A percentile compares a stretch with the other conserved stretches of the same genome.
Evolutionary conservation across 805 yeast species (phyloP).

Genomic region (Isabelozyma rhagii): DNA sequence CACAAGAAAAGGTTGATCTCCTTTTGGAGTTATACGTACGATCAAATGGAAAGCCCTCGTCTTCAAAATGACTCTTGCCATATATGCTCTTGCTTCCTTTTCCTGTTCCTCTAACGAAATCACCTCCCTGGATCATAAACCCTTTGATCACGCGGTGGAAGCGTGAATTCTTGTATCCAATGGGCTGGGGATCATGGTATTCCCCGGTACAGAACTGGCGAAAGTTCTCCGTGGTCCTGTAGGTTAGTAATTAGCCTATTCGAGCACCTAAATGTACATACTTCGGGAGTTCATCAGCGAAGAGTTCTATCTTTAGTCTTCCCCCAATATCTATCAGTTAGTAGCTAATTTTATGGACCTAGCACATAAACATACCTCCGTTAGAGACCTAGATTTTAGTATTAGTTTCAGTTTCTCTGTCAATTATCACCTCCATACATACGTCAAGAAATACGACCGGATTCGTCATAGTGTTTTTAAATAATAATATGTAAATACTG

Average conservation of each 20-base stretch:
- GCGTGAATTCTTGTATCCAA: constrained; percentile 38
- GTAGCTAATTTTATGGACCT: too few relatives aligned
- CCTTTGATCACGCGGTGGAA: constrained; percentile 43
- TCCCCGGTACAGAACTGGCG: constrained; percentile 55
- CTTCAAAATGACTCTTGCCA: constrained; percentile 39
- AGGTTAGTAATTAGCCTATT: constrained; percentile 5
- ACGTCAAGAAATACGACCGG: constrained; percentile 41
- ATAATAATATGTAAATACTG: not conserved
- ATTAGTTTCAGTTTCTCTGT: not conserved
- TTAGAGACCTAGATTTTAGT: constrained; percentile 17
- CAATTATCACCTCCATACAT: constrained; percentile 12
- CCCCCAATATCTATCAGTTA: constrained; percentile 17
- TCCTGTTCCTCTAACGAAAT: constrained; percentile 44
- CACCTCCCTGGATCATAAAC: constrained; percentile 48
- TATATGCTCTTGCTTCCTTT: constrained; percentile 41
- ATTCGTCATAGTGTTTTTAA: not conserved
- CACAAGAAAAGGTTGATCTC: not conserved
- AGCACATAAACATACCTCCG: constrained; percentile 2
- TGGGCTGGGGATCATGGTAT: constrained; percentile 32
- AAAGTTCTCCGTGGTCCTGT: constrained; percentile 46
- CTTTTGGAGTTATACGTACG: constrained; percentile 11
- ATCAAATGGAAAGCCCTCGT: constrained; percentile 36
- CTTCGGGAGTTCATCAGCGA: constrained; percentile 36
- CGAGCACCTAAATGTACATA: constrained; percentile 2
- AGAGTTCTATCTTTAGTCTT: constrained; percentile 44